Base-by-base conservation (phyloP, 768 basidiomycete genomes). In the Ramaria rubella region DNA sequence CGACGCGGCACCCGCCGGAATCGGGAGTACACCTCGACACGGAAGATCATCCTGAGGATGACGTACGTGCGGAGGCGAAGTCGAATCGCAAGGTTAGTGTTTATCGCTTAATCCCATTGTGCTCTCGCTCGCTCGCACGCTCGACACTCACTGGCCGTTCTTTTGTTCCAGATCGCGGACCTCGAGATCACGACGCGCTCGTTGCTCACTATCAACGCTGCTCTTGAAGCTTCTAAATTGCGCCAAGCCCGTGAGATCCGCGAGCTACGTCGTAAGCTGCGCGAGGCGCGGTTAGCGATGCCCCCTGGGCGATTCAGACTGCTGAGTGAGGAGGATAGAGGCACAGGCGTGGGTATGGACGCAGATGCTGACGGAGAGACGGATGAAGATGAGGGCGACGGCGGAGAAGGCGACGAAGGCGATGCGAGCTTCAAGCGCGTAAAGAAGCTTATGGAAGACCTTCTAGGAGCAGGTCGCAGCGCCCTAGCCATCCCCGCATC, bases 121-220 rank as follows among this genome's bases (percentile, higher is more conserved):
- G 12, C 54, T 30, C n/a, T 23, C n/a, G n/a, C n/a, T n/a, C n/a
- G 24, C 11, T 7, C 6, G 46, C 1, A 12, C 21, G 15, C 49
- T 15, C 34, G 21, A 33, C 38, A 21, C 44, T 19, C n/a, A 50
- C 34, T 23, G 12, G 38, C 31, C 43, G 34, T 15, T 59, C 23
- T 43, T 17, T 58, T 8, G 24, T 21, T 24, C 15, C 59, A 95
- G 93, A 94, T 95, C 57, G 89, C 87, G 12, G 92, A 95, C 72
- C 76, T 95, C 11, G 90, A 94, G 70, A 95, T 95, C 64, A 86
- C 90, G 5, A 94, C 92, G 68, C 78, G 81, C 31, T 95, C 92
- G 1, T 77, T 95, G 17, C 76, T 94, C 45, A 81, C 83, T 1
- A 92, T 95, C 71, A 95, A 94, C 64, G 74, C 85, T 2, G 80